Evolutionary conservation across 2,329 filamentous ascomycete species (phyloP).

Genomic region (Erysiphe neolycopersici): DNA sequence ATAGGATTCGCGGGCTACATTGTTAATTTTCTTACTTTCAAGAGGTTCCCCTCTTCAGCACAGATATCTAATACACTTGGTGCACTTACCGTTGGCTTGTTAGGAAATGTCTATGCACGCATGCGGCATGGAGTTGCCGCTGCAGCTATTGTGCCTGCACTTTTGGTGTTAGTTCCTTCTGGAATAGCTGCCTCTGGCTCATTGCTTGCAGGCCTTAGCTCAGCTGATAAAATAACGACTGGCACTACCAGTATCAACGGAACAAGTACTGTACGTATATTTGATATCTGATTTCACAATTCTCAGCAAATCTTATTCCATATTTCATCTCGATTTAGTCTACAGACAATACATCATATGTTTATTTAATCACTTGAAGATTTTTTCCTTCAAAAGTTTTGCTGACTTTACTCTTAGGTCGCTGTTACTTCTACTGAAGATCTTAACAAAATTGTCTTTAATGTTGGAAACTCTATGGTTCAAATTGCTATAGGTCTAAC

Average conservation of each 20-base stretch:
- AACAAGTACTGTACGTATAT: slow-evolving; percentile 8
- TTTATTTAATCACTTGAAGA: slow-evolving; percentile 1
- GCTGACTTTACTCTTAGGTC: slow-evolving; percentile 6
- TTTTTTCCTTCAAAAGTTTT: slow-evolving; percentile 2
- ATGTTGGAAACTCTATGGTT: slow-evolving; percentile 17
- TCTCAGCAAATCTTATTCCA: background rate
- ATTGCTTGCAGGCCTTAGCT: slow-evolving; percentile 28
- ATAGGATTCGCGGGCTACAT: slow-evolving; percentile 51
- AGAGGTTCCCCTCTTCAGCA: slow-evolving; percentile 38
- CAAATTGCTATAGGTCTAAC: slow-evolving; percentile 19
- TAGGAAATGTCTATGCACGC: slow-evolving; percentile 53
- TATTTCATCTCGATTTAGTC: background rate
- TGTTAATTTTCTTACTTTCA: slow-evolving; percentile 45
- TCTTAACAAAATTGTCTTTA: slow-evolving; percentile 16
- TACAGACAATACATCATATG: background rate
- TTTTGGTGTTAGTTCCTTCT: slow-evolving; percentile 45
- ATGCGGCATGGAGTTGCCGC: slow-evolving; percentile 39
- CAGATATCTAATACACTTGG: slow-evolving; percentile 56
- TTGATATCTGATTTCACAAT: background rate
- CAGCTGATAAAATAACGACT: slow-evolving; percentile 25
- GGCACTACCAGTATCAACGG: slow-evolving; percentile 9
- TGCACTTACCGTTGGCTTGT: slow-evolving; percentile 46
- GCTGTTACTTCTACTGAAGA: slow-evolving; percentile 5
- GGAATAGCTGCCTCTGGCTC: slow-evolving; percentile 33
- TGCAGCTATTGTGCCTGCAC: slow-evolving; percentile 62